Conservation (phyloP, 2,329 filamentous ascomycete species). For the Colletotrichum cordylinicola region DNA sequence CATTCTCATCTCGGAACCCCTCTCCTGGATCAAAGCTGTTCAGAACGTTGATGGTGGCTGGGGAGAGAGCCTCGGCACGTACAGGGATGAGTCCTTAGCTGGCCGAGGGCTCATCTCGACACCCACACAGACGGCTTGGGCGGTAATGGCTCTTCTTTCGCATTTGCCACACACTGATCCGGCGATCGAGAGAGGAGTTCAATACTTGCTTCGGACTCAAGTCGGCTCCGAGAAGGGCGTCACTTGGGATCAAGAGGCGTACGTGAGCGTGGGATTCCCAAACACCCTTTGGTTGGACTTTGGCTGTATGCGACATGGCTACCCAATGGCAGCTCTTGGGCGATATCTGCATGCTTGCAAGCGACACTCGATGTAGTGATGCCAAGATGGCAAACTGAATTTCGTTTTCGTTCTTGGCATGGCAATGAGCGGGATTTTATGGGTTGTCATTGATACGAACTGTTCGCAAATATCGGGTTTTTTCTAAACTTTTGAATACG, state of each 20-base stretch:
- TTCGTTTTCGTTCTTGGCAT: neutral
- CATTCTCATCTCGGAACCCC: neutral
- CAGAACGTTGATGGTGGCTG: slow-evolving; percentile 1
- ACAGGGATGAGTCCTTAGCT: neutral
- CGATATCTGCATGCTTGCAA: slow-evolving; percentile 3
- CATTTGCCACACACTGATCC: neutral
- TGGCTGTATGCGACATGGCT: neutral
- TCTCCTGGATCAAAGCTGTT: neutral
- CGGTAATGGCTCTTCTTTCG: neutral
- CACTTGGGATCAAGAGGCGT: neutral
- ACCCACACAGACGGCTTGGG: neutral
- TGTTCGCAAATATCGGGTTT: neutral
- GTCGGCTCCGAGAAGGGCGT: neutral
- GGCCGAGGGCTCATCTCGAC: neutral
- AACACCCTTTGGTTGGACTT: slow-evolving; percentile 7
- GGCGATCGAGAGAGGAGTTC: neutral
- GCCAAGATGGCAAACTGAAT: neutral
- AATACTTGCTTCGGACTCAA: neutral
- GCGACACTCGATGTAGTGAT: neutral
- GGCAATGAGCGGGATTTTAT: neutral
- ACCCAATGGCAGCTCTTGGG: neutral
- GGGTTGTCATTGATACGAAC: neutral
- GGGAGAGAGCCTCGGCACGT: neutral
- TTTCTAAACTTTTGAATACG: neutral
- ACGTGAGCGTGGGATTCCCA: neutral